phyloP scores from a whole-genome alignment of 129 eudicot species.

The Tagetes patula region DNA sequence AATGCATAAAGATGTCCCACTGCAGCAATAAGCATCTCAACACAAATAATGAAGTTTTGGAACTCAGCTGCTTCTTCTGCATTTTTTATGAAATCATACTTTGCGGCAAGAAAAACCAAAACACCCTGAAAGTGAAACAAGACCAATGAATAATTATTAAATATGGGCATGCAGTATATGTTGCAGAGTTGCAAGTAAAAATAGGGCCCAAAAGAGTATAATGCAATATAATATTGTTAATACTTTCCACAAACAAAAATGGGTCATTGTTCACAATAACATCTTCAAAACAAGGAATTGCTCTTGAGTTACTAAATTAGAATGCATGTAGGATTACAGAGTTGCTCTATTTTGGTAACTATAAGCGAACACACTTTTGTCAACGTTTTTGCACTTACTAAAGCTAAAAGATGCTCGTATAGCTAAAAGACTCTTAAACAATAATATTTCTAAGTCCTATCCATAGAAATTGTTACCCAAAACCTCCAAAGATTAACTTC shows the following conservation, averaged over 20 bases:
- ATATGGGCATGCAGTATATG: background rate
- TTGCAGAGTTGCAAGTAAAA: background rate
- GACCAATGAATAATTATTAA: conserved; percentile 2
- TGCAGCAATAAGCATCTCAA: conserved; percentile 93
- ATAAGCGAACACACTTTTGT: conserved; percentile 1
- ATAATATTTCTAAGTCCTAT: background rate
- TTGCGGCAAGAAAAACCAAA: conserved; percentile 83
- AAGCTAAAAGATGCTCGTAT: background rate
- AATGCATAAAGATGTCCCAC: conserved; percentile 86
- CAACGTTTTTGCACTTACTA: background rate
- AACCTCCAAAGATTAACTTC: conserved; percentile 8
- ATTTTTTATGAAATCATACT: conserved; percentile 54
- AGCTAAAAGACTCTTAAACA: background rate
- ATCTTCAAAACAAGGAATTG: background rate
- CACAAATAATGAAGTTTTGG: conserved; percentile 73
- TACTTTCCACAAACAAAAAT: background rate
- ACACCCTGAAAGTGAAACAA: conserved; percentile 64
- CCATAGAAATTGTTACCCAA: background rate
- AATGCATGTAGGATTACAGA: background rate
- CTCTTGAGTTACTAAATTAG: background rate
- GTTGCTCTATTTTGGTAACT: background rate
- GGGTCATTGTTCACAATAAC: background rate
- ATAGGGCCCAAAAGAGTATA: background rate
- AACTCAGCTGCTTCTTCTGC: conserved; percentile 79
- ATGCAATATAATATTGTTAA: background rate